Evolutionary conservation across 148 eudicot genomes (phyloP).

Genomic region (Salicornia ramosissima): DNA sequence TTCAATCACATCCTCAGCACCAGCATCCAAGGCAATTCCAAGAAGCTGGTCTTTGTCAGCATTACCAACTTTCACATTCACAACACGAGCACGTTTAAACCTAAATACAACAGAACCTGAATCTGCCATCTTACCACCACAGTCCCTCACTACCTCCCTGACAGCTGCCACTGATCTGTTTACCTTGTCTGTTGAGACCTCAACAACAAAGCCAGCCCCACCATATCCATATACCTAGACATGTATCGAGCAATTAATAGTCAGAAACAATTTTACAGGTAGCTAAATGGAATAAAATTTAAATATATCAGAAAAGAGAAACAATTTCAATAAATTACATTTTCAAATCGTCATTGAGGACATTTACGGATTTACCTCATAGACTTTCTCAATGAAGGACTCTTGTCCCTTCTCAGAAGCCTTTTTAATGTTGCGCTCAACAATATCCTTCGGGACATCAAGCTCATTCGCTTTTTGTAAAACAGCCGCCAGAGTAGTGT

Average conservation of each 20-base stretch:
- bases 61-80: constrained; percentile 59
- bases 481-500: constrained; percentile 56
- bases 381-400: constrained; percentile 77
- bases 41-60: constrained; percentile 76
- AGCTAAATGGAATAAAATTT: not conserved
- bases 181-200: constrained; percentile 74
- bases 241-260: not conserved
- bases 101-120: constrained; percentile 89
- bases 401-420: constrained; percentile 98
- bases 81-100: constrained; percentile 77
- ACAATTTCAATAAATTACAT: not conserved
- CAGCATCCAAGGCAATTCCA: constrained; percentile 85
- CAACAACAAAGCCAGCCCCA: constrained; percentile 88
- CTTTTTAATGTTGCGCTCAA: constrained; percentile 91
- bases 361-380: constrained; percentile 59
- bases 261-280: not conserved
- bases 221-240: constrained; percentile 85
- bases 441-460: constrained; percentile 87
- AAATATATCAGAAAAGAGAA: constrained; percentile 1
- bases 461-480: constrained; percentile 85
- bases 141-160: constrained; percentile 74
- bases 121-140: constrained; percentile 98
- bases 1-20: constrained; percentile 91
- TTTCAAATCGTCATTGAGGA: not conserved
- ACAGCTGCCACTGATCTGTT: constrained; percentile 73